Percentiles rank a stretch among this genome's conserved stretches.
These are phyloP conservation scores for Hemisphaericaspora lyxosophila DNA, from an alignment of 1,139 yeast species.

Conservation along the genomic window DNA sequence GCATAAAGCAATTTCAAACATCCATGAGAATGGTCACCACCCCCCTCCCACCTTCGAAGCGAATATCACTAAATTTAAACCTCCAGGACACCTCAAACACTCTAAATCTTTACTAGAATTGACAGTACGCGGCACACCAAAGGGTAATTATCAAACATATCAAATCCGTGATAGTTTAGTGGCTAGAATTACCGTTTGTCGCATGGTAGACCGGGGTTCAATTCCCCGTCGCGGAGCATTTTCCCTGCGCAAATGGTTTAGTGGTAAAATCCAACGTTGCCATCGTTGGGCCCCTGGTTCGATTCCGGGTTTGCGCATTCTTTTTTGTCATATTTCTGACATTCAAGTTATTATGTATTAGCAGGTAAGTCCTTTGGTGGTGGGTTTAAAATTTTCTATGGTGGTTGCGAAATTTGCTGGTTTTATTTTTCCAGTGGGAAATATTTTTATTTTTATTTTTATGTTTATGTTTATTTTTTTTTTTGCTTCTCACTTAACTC, in stretches of 20 bases:
- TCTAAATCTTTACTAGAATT: too few relatives aligned
- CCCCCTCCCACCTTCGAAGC: background rate
- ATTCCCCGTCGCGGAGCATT: slow-evolving; percentile 66
- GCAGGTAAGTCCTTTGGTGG: background rate
- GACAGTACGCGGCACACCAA: background rate
- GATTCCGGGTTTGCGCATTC: slow-evolving; percentile 18
- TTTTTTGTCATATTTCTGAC: background rate
- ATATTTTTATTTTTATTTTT: too few relatives aligned
- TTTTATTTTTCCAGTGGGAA: too few relatives aligned
- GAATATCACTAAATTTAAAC: too few relatives aligned
- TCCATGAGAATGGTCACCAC: background rate
- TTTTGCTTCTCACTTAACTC: background rate
- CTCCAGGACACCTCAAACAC: too few relatives aligned
- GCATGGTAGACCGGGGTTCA: slow-evolving; percentile 72
- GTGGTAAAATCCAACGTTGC: slow-evolving; percentile 21
- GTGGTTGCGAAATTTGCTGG: too few relatives aligned
- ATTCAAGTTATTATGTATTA: slow-evolving; percentile 10
- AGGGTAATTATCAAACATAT: background rate
- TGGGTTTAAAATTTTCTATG: too few relatives aligned
- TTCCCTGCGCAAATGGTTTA: slow-evolving; percentile 25
- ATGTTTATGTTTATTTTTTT: too few relatives aligned
- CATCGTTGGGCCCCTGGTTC: slow-evolving; percentile 21
- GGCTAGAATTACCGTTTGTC: slow-evolving; percentile 53
- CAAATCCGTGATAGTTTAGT: slow-evolving; percentile 49
- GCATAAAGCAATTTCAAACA: background rate